Percentiles rank a stretch among this genome's conserved stretches.
phyloP scores from a whole-genome alignment of 495 filamentous ascomycete genomes.

The Monascus purpureus region DNA sequence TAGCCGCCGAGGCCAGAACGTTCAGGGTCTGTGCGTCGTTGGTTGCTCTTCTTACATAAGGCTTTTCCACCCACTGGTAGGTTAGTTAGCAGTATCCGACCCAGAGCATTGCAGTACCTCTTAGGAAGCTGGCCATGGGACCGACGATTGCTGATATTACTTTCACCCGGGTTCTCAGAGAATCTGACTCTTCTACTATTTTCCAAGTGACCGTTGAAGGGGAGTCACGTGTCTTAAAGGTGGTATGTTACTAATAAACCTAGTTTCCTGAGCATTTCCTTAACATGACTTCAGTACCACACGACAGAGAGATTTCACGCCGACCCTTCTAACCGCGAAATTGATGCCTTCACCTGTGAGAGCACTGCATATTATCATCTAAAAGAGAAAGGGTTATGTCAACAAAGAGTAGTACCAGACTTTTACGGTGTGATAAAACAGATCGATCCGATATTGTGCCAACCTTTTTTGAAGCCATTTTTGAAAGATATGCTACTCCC shows the following conservation, averaged over 20 bases:
- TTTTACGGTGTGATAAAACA: slow-evolving; percentile 12
- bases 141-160: too few species aligned
- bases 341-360: slow-evolving; percentile 9
- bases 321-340: slow-evolving; percentile 6
- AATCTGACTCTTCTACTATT: slow-evolving; percentile 4
- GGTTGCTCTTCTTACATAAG: too few species aligned
- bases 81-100: too few species aligned
- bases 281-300: slow-evolving; percentile 9
- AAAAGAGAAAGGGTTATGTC: slow-evolving; percentile 12
- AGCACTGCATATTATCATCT: slow-evolving; percentile 9
- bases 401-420: slow-evolving; percentile 9
- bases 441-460: slow-evolving; percentile 9
- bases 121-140: too few species aligned
- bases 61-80: too few species aligned
- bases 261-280: background rate
- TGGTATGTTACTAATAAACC: slow-evolving; percentile 7
- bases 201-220: slow-evolving; percentile 8
- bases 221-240: slow-evolving; percentile 11
- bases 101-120: too few species aligned
- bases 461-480: slow-evolving; percentile 9
- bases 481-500: slow-evolving; percentile 8
- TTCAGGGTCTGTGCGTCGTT: too few species aligned
- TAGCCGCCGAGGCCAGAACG: too few species aligned
- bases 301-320: slow-evolving; percentile 3
- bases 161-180: slow-evolving; percentile 8